These are phyloP conservation scores for Kurtzmaniella quercitrusa DNA, from an alignment of 1,139 yeast species.

Conservation along the genomic window DNA sequence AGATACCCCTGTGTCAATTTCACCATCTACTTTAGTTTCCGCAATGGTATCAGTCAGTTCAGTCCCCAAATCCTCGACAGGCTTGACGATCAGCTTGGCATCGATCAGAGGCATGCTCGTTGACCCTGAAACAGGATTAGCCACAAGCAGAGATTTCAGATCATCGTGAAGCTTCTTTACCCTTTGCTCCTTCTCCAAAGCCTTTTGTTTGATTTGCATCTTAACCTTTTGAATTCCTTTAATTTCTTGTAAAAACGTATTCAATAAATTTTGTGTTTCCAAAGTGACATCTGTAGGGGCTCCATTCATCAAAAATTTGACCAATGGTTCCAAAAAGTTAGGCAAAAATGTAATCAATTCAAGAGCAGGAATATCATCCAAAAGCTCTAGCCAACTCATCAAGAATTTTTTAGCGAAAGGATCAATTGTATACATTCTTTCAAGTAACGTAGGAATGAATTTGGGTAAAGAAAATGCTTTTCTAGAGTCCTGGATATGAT, in stretches of 20 bases:
- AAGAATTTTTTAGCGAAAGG: conserved; percentile 90
- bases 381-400: conserved; percentile 86
- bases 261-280: conserved; percentile 76
- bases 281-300: conserved; percentile 85
- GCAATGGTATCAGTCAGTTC: background rate
- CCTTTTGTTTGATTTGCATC: conserved; percentile 37
- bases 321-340: conserved; percentile 80
- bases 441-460: conserved; percentile 86
- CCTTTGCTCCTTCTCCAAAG: conserved; percentile 14
- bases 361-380: conserved; percentile 89
- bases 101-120: background rate
- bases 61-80: background rate
- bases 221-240: conserved; percentile 70
- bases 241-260: conserved; percentile 75
- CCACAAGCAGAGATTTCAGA: background rate
- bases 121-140: background rate
- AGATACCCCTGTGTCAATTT: background rate
- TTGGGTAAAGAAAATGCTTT: conserved; percentile 82
- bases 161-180: conserved; percentile 5
- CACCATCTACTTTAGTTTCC: background rate
- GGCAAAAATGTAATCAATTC: conserved; percentile 87
- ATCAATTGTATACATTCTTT: conserved; percentile 86
- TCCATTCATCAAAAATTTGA: conserved; percentile 71
- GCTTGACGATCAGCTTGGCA: background rate
- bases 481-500: conserved; percentile 57